phyloP scores from a whole-genome alignment of 371 early-diverging fungal genomes.

The Cladochytrium tenue region DNA sequence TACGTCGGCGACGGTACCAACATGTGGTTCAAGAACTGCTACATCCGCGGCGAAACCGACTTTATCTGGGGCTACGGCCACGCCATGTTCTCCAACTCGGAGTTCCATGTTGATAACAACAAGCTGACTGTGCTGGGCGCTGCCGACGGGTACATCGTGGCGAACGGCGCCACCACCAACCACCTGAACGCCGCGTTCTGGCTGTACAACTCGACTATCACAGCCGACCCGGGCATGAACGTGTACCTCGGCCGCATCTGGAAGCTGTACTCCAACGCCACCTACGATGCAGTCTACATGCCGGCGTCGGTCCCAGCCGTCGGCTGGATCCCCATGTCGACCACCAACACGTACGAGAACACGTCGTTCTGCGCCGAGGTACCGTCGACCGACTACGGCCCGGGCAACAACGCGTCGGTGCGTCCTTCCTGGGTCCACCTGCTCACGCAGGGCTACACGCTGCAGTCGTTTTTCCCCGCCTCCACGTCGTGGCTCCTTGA shows the following conservation, averaged over 20 bases:
- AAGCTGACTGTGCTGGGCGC: not conserved
- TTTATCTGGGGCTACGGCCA: not conserved
- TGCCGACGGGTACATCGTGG: not conserved
- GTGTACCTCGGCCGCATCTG: not conserved
- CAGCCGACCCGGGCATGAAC: not conserved
- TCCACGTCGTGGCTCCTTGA: not conserved
- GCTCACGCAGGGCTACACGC: not conserved
- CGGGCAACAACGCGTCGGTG: not conserved
- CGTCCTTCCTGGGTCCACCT: not conserved
- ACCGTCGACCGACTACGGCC: not conserved
- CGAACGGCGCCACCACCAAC: not conserved
- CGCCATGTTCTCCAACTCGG: not conserved
- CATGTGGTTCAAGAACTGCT: not conserved
- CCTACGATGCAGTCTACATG: not conserved
- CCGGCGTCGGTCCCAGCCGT: not conserved
- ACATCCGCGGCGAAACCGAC: not conserved
- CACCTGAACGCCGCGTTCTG: not conserved
- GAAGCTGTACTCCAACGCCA: not conserved
- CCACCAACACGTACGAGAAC: not conserved
- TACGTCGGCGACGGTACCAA: not conserved
- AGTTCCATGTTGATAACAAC: not conserved
- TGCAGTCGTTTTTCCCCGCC: not conserved
- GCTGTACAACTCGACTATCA: not conserved
- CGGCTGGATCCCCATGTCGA: not conserved
- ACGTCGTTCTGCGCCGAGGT: not conserved